These are phyloP conservation scores for Tubosaeta sp. DNA, from an alignment of 768 basidiomycete species.

Conservation along the genomic window DNA sequence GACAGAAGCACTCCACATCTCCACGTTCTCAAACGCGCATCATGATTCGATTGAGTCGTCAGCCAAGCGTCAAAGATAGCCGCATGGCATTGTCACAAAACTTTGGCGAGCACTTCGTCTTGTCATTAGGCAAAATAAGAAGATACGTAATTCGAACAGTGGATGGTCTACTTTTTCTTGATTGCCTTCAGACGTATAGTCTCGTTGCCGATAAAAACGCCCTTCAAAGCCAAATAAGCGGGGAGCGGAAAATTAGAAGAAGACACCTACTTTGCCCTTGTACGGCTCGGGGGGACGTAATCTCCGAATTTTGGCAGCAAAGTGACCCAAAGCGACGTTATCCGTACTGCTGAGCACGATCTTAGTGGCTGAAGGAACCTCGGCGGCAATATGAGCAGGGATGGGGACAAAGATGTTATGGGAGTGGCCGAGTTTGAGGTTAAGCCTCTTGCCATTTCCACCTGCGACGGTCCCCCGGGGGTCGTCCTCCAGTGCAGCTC, in stretches of 20 bases:
- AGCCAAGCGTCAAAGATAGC: not conserved
- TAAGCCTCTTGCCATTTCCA: slow-evolving; percentile 63
- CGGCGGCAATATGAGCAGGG: slow-evolving; percentile 74
- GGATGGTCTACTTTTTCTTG: slow-evolving; percentile 81
- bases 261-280: slow-evolving; percentile 82
- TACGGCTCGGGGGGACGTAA: slow-evolving; percentile 94
- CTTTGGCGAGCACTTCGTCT: not conserved
- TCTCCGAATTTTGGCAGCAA: slow-evolving; percentile 79
- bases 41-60: not conserved
- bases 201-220: slow-evolving; percentile 92
- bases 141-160: slow-evolving; percentile 4
- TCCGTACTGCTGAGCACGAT: slow-evolving; percentile 80
- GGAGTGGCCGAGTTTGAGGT: slow-evolving; percentile 91
- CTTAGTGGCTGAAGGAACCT: slow-evolving; percentile 79
- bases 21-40: not conserved
- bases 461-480: slow-evolving; percentile 57
- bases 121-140: not conserved
- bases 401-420: slow-evolving; percentile 83
- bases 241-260: not conserved
- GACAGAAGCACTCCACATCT: not conserved
- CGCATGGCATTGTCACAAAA: not conserved
- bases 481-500: slow-evolving; percentile 80
- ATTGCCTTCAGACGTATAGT: slow-evolving; percentile 86
- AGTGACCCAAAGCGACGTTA: slow-evolving; percentile 83
- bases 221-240: slow-evolving; percentile 43